Evolutionary conservation across 1,139 yeast genomes (phyloP).

Genomic region (Geotrichum carabidarum): DNA sequence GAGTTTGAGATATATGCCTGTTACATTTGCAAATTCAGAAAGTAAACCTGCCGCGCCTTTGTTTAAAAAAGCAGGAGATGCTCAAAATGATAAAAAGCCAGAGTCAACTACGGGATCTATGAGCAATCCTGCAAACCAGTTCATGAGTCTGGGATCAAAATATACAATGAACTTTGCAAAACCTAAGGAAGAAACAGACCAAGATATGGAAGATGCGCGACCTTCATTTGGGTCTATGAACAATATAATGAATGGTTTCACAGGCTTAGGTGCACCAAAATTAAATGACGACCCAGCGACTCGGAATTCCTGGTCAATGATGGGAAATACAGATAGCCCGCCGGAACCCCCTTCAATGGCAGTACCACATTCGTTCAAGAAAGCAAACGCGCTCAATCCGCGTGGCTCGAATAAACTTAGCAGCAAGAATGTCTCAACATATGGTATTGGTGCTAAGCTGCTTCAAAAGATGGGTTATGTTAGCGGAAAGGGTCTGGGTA

Average conservation of each 20-base stretch:
- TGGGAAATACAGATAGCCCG: background rate
- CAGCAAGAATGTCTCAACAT: conserved; percentile 30
- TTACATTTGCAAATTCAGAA: conserved; percentile 7
- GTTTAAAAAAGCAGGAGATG: background rate
- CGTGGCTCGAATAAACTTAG: background rate
- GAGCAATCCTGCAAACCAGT: background rate
- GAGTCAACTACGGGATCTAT: background rate
- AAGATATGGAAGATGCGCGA: background rate
- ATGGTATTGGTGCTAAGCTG: conserved; percentile 83
- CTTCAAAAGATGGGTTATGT: conserved; percentile 83
- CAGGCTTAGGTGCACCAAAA: background rate
- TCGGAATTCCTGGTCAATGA: conserved; percentile 8
- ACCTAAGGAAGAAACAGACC: background rate
- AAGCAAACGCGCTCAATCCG: background rate
- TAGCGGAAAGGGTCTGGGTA: conserved; percentile 79
- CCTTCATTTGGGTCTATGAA: background rate
- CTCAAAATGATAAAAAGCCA: background rate
- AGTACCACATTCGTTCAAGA: background rate
- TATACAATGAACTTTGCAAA: background rate
- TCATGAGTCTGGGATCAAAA: conserved; percentile 4
- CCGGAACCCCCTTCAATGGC: background rate
- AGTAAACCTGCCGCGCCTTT: background rate
- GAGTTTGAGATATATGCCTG: conserved; percentile 11
- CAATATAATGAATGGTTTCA: background rate
- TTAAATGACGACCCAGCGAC: background rate